Conservation (phyloP, 129 eudicot species). For the Ambrosia artemisiifolia region DNA sequence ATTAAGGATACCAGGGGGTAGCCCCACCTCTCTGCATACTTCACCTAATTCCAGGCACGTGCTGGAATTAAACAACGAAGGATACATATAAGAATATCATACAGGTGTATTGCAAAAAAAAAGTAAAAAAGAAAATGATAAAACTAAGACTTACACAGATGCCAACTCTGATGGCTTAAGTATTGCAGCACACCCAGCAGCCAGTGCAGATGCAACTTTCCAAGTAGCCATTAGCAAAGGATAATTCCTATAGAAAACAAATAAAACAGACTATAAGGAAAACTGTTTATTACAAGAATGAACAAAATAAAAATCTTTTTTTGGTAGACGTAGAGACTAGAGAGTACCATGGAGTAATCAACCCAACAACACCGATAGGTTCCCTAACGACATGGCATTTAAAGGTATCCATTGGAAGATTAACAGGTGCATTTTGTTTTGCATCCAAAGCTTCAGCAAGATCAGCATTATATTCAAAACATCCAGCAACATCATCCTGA, state of each 20-base stretch:
- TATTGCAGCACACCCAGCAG: conserved; percentile 97
- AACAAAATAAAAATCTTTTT: background rate
- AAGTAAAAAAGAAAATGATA: background rate
- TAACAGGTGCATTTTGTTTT: conserved; percentile 64
- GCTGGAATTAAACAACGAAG: conserved; percentile 40
- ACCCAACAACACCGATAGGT: conserved; percentile 93
- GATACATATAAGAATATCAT: background rate
- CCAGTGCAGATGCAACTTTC: conserved; percentile 99
- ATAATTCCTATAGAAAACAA: conserved; percentile 59
- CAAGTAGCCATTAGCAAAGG: conserved; percentile 97
- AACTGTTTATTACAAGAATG: background rate
- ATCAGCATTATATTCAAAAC: conserved; percentile 93
- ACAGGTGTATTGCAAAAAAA: background rate
- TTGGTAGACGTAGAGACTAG: background rate
- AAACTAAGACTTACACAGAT: conserved; percentile 57
- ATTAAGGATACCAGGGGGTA: conserved; percentile 84
- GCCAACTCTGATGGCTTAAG: conserved; percentile 98
- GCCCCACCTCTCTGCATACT: conserved; percentile 85
- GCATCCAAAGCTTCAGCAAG: conserved; percentile 92
- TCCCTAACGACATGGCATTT: conserved; percentile 74
- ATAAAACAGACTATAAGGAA: background rate
- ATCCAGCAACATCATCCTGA: conserved; percentile 96
- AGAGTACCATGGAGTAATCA: conserved; percentile 94
- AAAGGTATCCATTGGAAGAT: conserved; percentile 87
- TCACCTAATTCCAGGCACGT: conserved; percentile 95